Conservation (phyloP, 2,329 filamentous ascomycete genomes). For the Karstenula rhodostoma region DNA sequence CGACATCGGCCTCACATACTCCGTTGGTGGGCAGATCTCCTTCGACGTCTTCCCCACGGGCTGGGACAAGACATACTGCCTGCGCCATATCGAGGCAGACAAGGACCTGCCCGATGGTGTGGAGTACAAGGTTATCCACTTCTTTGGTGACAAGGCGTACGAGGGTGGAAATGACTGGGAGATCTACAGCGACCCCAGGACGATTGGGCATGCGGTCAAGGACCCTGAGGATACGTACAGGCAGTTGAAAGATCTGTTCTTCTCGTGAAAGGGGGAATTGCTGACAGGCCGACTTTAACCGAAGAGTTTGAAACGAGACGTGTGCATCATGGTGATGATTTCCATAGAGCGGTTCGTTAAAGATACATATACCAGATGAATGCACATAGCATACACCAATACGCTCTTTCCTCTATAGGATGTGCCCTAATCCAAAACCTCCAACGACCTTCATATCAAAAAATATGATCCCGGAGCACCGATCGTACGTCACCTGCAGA, state of each 20-base stretch:
- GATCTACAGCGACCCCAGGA: slow-evolving; percentile 84
- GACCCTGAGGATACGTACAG: slow-evolving; percentile 83
- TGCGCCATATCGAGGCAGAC: slow-evolving; percentile 85
- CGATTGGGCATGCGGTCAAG: slow-evolving; percentile 83
- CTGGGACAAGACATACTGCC: slow-evolving; percentile 99
- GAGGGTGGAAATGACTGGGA: slow-evolving; percentile 95
- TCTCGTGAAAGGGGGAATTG: slow-evolving; percentile 1
- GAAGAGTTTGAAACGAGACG: not conserved
- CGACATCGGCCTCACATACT: slow-evolving; percentile 87
- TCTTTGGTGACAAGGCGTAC: slow-evolving; percentile 97
- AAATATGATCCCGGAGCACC: too few species aligned
- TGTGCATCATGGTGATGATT: not conserved
- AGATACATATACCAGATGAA: not conserved
- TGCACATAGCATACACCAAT: not conserved
- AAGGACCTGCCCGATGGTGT: slow-evolving; percentile 71
- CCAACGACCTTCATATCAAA: too few species aligned
- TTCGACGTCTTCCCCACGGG: slow-evolving; percentile 97
- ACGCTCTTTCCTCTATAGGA: not conserved
- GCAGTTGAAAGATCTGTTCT: slow-evolving; percentile 81
- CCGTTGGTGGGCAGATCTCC: slow-evolving; percentile 96
- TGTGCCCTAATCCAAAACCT: too few species aligned
- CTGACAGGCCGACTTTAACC: not conserved
- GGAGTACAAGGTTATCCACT: slow-evolving; percentile 88
- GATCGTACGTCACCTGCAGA: too few species aligned
- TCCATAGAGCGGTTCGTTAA: not conserved